Evolutionary conservation across 495 filamentous ascomycete species (phyloP), one percentile per base, ranked within the genome.

Genomic region (Annulohypoxylon maeteangense): DNA sequence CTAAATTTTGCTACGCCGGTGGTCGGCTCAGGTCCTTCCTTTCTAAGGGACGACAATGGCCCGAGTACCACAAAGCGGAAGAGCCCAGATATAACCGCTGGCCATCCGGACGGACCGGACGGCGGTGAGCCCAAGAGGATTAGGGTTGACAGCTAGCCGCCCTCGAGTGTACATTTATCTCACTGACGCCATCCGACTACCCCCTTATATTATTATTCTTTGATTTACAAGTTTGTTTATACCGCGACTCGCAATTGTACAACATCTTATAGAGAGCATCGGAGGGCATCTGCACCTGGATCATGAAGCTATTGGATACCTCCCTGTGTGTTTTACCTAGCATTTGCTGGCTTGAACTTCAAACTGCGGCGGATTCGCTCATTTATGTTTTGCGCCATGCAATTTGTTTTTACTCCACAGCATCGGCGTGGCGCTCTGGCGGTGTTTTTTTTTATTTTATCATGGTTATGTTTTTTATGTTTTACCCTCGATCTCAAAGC

Each of bases 1-100:
- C 80, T 98, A 48, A 96, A 92, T 66, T 97, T 97, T 79, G 91
- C 91, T 31, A 98, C 95, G 4, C 95, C 95, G 16, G 87, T 97
- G 5, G 88, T 88, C 1, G 86, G 87, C 20, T 91, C 80, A 0
- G 91, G 91, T 12, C 90, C 91, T 4, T 87, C 88, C 58, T 93
- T 94, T 72, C 75, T 89, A 34, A 81, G 90, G 59, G 86, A 87
- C 22, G 83, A 89, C 11, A 75, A 55, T 31, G 75, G 53, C 29
- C 70, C 56, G 45, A 75, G 25, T 55, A 10, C 68, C 27, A 69
- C 72, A 20, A 86, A 86, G 75, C 67, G 83, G 61, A 86, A 86
- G 74, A 86, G 82, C 59, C 83, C 83, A 20, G 83, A 86, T 22
- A 77, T 81, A 34, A 77, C 74, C 14, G 67, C 70, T 36, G 81